Evolutionary conservation across 2,329 filamentous ascomycete genomes (phyloP), one percentile per base, ranked within the genome.

Genomic region (Magnaporthiopsis incrustans): DNA sequence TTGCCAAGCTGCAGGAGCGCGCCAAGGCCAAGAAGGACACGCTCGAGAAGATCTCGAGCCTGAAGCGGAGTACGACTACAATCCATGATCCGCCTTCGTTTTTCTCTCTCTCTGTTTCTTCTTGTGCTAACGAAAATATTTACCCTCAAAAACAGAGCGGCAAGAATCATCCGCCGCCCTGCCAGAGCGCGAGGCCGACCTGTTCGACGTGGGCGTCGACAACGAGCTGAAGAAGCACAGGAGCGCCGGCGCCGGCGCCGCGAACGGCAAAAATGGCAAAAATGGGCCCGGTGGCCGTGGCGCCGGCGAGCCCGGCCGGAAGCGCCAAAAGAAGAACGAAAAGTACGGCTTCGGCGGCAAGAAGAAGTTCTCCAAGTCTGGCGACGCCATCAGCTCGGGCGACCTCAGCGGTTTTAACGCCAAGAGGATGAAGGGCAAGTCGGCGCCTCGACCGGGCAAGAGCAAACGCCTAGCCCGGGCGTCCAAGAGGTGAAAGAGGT

Each of bases 321-420:
- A 98, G 82, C 89, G 95, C 66, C 85, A 90, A 75, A 97, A 96
- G 87, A 97, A 96, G 81, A 89, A 99, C 74, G 85, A 90, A 69
- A 97, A 97, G 80, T 98, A 89, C 75, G 95, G 95, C 30, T 97
- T 94, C 73, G 95, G 95, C 66, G 95, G 95, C 70, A 97, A 97
- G 86, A 99, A 99, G 84, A 84, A 89, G 64, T 88, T 92, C 74
- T 78, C 83, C 64, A 99, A 99, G 85, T 97, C 92, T 66, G 92
- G 92, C 69, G 93, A 97, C 77, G 92, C 93, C 61, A 74, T 84
- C 67, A 96, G 91, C 68, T 92, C 88, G 60, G 89, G 86, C 66
- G 95, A 99, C 75, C 78, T 96, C 69, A 86, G 86, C 67, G 86
- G 85, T 1, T 98, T 96, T 79, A 92, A 89, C 64, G 83, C 82